A percentile compares a stretch with the other conserved stretches of the same genome.
Evolutionary conservation across 2,329 filamentous ascomycete species (phyloP).

Genomic region (Endocalyx cinctus): DNA sequence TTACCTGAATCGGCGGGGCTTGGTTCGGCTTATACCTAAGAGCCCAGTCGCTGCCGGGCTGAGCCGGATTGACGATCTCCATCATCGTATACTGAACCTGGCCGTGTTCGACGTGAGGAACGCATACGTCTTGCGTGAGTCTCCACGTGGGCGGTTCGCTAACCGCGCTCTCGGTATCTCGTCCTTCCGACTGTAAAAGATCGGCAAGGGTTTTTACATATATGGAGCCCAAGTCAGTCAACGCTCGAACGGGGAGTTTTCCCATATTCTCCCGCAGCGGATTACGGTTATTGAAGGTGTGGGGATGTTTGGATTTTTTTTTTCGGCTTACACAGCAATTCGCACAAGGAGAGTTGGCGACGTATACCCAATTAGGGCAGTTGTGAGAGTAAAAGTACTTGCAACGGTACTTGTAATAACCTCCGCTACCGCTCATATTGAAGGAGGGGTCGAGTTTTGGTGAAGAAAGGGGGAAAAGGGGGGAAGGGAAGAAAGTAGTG

Average conservation of each 20-base stretch:
- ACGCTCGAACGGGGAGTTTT: too few relatives aligned
- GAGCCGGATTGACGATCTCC: conserved; percentile 37
- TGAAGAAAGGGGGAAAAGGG: not conserved
- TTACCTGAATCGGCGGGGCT: conserved; percentile 14
- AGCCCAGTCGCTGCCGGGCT: conserved; percentile 33
- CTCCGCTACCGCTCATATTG: conserved; percentile 36
- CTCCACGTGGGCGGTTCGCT: conserved; percentile 21
- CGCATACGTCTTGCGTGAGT: conserved; percentile 37
- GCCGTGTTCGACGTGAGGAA: conserved; percentile 41
- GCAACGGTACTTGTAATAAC: conserved; percentile 51
- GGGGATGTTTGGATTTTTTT: too few relatives aligned
- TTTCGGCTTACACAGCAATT: conserved; percentile 48
- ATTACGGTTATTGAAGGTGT: too few relatives aligned
- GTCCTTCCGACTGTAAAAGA: conserved; percentile 42
- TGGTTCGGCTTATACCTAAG: conserved; percentile 30
- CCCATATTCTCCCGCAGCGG: too few relatives aligned
- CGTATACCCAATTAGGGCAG: conserved; percentile 51
- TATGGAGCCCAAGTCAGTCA: too few relatives aligned
- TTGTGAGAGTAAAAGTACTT: conserved; percentile 50
- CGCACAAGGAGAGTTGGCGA: conserved; percentile 45
- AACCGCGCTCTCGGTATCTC: conserved; percentile 36
- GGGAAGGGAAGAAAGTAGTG: not conserved
- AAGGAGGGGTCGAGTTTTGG: conserved; percentile 1
- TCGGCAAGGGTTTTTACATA: too few relatives aligned
- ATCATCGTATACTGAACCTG: conserved; percentile 43